Evolutionary conservation across 768 basidiomycete species (phyloP), one percentile per base, ranked within the genome.

Genomic region (Termitomyces sp.): DNA sequence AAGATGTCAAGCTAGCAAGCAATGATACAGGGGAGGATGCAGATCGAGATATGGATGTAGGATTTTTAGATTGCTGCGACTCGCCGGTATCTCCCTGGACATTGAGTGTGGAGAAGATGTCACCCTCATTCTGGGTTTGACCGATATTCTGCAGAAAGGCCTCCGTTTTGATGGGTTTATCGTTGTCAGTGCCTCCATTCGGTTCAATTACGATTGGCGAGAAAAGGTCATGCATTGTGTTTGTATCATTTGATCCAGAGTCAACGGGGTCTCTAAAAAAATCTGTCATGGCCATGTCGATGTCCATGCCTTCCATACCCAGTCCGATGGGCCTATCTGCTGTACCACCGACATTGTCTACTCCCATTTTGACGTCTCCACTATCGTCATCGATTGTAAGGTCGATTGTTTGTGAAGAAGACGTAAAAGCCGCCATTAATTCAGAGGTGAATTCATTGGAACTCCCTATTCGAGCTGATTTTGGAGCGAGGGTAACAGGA

Each of bases 271-370:
- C 79, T 7, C 84, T 81, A 60, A 87, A 88, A 14, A 86, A 68
- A 61, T 79, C 77, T 5, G 71, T 72, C 74, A 78, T 77, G 24
- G 76, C 64, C 75, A 84, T 84, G 64, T 84, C 82, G 50, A 86
- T 80, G 59, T 88, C 85, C 67, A 85, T 83, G 49, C 62, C 60
- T 45, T 90, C 88, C 53, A 91, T 62, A 65, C 91, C 88, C 24
- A 91, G 77, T 63, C 90, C 89, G 54, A 91, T 90, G 19, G 90
- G 88, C 66, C 88, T 87, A 65, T 92, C 89, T 0, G 82, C 87
- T 6, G 85, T 87, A 63, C 71, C 84, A 14, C 89, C 86, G 15
- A 77, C 64, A 30, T 64, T 55, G 58, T 77, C 70, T 30, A 76
- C 51, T 41, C 66, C 42, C 45, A 72, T 65, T 51, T 76, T 69